Base-by-base conservation (phyloP, 345 rosid species). In the Rhizophora apiculata region DNA sequence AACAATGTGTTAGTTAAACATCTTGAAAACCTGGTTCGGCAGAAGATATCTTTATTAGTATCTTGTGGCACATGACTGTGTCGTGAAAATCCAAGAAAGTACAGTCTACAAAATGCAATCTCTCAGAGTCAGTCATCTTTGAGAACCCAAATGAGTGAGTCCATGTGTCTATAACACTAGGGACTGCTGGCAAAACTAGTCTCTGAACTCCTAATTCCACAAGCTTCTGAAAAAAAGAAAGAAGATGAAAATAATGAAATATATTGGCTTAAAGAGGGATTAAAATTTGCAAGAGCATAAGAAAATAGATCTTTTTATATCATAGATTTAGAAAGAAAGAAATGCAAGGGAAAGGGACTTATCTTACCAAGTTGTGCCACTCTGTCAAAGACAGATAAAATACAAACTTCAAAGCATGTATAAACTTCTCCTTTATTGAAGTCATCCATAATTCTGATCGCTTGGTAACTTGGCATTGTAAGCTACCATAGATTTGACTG, bases 151-250 rank as follows among this genome's bases (percentile, higher is more conserved):
- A 92, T 27, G 96, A 83, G 51, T 76, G 68, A 18, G 85, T 90
- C 96, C 96, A 93, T 20, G 91, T 80, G 68, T 81, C 78, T 68
- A 93, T 51, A 55, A 84, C 79, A 63, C 76, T 71, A 59, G 86
- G 85, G 76, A 85, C 91, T 73, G 98, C 96, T 57, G 96, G 96
- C 77, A 93, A 75, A 74, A 88, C 74, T 80, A 93, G 77, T 65
- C 83, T 86, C 76, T 90, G 75, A 19, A 88, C 93, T 76, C 96
- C 98, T 74, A 88, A 78, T 68, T 71, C 75, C 72, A 19, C 55
- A 21, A 93, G 85, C 72, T 76, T 85, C 98, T 93, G 82, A 72
- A 81, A 65, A 49, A 66, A 30, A 60, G 20, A 24, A 69, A 51
- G 51, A 62, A n/a, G 22, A 57, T 29, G 39, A 64, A 66, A 16